Base-by-base conservation (phyloP, 306 rosid species). In the Argentina anserina region DNA sequence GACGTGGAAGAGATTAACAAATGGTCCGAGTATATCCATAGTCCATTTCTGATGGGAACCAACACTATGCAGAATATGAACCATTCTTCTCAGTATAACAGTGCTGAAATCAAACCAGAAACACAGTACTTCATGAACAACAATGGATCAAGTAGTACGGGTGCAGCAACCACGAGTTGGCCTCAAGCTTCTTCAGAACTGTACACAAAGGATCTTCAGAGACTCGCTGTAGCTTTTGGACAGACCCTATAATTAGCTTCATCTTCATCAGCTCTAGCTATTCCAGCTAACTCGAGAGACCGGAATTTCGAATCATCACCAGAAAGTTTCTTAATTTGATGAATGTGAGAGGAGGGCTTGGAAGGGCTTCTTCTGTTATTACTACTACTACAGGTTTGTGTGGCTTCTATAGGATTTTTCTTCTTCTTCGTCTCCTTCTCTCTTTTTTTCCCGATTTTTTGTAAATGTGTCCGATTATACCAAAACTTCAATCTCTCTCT, bases 201-300 rank as follows among this genome's bases (percentile, higher is more conserved):
- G 72, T 91, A 84, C 78, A 75, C 79, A 69, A 87, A 91, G 83
- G 94, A 91, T 73, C 85, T 89, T 15, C 98, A 89, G 73, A 89
- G 87, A 81, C 88, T 91, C 55, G 88, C 96, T 34, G 67, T 89
- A 74, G 81, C 98, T 71, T 91, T 87, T 77, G 92, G 96, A 75
- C 92, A 91, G 66, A 85, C 91, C 60, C 90, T 91, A 79, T 91
- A 90, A 79, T 70, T 33, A 76, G 52, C 61, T 64, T 23, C 65
- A 29, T 11, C 64, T 63, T 73, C 55, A 52, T 62, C 82, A 70
- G 70, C 40, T 73, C 70, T 69, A 69, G 65, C 74, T 62, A 26
- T 34, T 62, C 15, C 67, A 20, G 77, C 70, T 71, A 53, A 71
- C 69, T 73, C 55, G 75, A 69, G 39, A 70, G 63, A 71, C 70